Conservation (phyloP, 305 asterid genomes). For the Andrographis paniculata region DNA sequence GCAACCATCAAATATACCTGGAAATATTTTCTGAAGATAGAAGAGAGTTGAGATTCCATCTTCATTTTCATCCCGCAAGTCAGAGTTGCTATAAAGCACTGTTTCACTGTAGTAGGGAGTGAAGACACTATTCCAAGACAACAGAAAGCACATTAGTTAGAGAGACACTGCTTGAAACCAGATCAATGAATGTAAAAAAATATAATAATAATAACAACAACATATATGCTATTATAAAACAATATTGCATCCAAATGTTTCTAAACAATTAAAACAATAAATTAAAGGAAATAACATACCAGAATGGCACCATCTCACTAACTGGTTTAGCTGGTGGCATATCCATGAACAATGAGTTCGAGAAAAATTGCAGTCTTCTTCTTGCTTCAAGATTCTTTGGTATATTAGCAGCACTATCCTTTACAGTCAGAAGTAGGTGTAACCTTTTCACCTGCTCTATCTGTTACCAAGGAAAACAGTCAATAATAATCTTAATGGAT, state of each 20-base stretch:
- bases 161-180: conserved; percentile 16
- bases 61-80: conserved; percentile 88
- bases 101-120: conserved; percentile 99
- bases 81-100: conserved; percentile 91
- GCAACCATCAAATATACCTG: conserved; percentile 37
- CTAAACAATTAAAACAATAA: conserved; percentile 1
- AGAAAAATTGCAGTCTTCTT: conserved; percentile 82
- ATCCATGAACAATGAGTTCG: conserved; percentile 93
- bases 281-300: conserved; percentile 36
- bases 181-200: not conserved
- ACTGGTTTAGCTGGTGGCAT: conserved; percentile 93
- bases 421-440: conserved; percentile 92
- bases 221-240: not conserved
- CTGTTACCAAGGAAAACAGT: conserved; percentile 33
- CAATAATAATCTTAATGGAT: conserved; percentile 3
- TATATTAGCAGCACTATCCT: conserved; percentile 91
- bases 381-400: conserved; percentile 99
- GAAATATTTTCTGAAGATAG: conserved; percentile 97
- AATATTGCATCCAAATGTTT: not conserved
- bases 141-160: conserved; percentile 13
- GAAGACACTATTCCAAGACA: conserved; percentile 70
- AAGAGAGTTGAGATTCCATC: conserved; percentile 94
- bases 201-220: conserved; percentile 6
- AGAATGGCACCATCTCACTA: conserved; percentile 87
- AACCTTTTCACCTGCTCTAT: conserved; percentile 96